A percentile compares a stretch with the other conserved stretches of the same genome.
Evolutionary conservation across 1,284 basidiomycete species (phyloP).

Genomic region (Trametes versicolor): DNA sequence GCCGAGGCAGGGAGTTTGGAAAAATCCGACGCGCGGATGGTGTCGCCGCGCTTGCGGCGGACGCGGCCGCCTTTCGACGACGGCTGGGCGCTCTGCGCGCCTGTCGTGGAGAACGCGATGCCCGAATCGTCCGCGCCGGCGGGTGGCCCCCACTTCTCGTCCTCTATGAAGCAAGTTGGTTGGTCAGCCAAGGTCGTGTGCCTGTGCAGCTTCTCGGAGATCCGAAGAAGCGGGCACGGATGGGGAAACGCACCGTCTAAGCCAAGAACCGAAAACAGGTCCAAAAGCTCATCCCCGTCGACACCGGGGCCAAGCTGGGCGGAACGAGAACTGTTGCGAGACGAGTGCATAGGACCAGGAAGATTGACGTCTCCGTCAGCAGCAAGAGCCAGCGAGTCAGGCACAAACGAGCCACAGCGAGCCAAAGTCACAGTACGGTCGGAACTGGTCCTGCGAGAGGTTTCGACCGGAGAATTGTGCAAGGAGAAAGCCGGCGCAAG

Average conservation of each 20-base stretch:
- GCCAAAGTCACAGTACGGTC: constrained; percentile 15
- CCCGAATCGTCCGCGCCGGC: constrained; percentile 29
- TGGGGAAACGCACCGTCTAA: constrained; percentile 42
- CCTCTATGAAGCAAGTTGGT: constrained; percentile 18
- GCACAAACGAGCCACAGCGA: constrained; percentile 30
- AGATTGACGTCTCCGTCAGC: constrained; percentile 16
- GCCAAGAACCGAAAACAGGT: constrained; percentile 44
- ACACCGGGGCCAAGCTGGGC: constrained; percentile 20
- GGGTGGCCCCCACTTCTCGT: constrained; percentile 29
- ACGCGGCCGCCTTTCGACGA: constrained; percentile 30
- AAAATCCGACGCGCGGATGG: constrained; percentile 59
- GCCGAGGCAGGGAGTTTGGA: constrained; percentile 28
- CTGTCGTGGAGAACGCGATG: constrained; percentile 20
- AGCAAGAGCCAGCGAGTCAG: constrained; percentile 7
- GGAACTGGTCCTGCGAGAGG: not conserved
- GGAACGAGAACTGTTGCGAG: constrained; percentile 8
- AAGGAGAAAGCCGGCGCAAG: constrained; percentile 32
- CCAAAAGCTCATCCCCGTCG: constrained; percentile 42
- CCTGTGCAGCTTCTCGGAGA: not conserved
- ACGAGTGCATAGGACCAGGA: constrained; percentile 2
- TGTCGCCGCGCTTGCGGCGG: constrained; percentile 55
- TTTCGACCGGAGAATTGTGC: constrained; percentile 12
- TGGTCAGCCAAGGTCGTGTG: not conserved
- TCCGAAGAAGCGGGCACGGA: not conserved
- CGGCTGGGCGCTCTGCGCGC: constrained; percentile 14